These are phyloP conservation scores for Cladosporium sphaerospermum DNA, from an alignment of 2,329 filamentous ascomycete species.

Conservation along the genomic window DNA sequence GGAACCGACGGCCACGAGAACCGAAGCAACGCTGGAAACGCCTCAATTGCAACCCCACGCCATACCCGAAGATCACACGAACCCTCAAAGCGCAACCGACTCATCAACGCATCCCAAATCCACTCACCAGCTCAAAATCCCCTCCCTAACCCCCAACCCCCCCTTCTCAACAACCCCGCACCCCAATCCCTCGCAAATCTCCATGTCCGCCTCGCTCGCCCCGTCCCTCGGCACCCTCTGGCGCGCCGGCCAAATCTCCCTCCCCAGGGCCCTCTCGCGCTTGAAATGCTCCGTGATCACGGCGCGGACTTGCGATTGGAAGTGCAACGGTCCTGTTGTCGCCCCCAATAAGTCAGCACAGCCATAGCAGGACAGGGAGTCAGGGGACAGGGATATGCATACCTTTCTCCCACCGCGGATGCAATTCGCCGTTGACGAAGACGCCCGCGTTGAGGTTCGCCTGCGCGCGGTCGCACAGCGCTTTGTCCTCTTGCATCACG, in stretches of 20 bases:
- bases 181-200: conserved; percentile 14
- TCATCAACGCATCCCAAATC: neutral
- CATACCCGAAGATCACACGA: too few species aligned
- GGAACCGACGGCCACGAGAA: too few species aligned
- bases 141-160: neutral
- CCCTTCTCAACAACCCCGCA: neutral
- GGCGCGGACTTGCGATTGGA: conserved; percentile 46
- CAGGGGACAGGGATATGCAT: conserved; percentile 17
- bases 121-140: conserved; percentile 3
- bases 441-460: conserved; percentile 54
- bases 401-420: conserved; percentile 35
- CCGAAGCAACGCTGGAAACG: too few species aligned
- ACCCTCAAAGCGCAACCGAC: too few species aligned
- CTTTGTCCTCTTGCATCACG: conserved; percentile 57
- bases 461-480: conserved; percentile 53
- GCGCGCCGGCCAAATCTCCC: conserved; percentile 49
- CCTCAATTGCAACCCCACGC: too few species aligned
- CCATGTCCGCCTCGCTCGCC: conserved; percentile 15
- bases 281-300: conserved; percentile 42
- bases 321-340: conserved; percentile 47
- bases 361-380: too few species aligned
- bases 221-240: conserved; percentile 15
- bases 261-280: conserved; percentile 37
- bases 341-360: too few species aligned
- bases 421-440: conserved; percentile 55